phyloP scores from a whole-genome alignment of 345 rosid species.

The Melaleuca alternifolia region DNA sequence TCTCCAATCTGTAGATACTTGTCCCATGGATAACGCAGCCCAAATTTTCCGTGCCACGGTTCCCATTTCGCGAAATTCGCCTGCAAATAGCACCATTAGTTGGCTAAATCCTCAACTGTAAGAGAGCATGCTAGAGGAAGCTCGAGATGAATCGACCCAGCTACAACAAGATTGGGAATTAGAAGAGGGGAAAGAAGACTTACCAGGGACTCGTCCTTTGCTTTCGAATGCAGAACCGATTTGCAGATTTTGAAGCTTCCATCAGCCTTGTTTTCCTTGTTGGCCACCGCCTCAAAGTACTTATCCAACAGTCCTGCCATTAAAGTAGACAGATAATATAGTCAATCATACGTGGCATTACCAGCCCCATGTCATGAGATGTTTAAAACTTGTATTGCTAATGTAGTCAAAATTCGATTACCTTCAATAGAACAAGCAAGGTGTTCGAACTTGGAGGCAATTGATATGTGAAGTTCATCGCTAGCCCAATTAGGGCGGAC shows the following conservation, averaged over 20 bases:
- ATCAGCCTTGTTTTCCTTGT: slow-evolving; percentile 16
- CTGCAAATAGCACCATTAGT: slow-evolving; percentile 12
- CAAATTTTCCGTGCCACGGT: slow-evolving; percentile 84
- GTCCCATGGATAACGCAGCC: slow-evolving; percentile 68
- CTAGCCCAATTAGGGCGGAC: slow-evolving; percentile 82
- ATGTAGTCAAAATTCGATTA: not conserved
- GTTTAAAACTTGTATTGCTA: not conserved
- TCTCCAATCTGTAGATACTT: slow-evolving; percentile 57
- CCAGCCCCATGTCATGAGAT: not conserved
- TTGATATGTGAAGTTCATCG: slow-evolving; percentile 68
- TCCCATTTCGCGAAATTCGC: slow-evolving; percentile 92
- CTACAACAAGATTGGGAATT: not conserved
- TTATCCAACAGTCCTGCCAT: slow-evolving; percentile 34
- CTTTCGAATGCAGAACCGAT: slow-evolving; percentile 34
- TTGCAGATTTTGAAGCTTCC: slow-evolving; percentile 22
- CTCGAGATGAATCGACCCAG: not conserved
- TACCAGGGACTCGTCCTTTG: slow-evolving; percentile 62
- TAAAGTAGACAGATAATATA: not conserved
- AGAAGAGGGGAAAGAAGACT: not conserved
- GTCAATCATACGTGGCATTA: not conserved
- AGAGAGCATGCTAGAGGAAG: not conserved
- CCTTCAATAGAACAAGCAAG: slow-evolving; percentile 70
- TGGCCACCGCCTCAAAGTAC: slow-evolving; percentile 13
- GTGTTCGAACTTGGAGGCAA: slow-evolving; percentile 37
- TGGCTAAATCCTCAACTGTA: not conserved